phyloP scores from a whole-genome alignment of 495 filamentous ascomycete genomes.

The Podospora pseudoanserina region DNA sequence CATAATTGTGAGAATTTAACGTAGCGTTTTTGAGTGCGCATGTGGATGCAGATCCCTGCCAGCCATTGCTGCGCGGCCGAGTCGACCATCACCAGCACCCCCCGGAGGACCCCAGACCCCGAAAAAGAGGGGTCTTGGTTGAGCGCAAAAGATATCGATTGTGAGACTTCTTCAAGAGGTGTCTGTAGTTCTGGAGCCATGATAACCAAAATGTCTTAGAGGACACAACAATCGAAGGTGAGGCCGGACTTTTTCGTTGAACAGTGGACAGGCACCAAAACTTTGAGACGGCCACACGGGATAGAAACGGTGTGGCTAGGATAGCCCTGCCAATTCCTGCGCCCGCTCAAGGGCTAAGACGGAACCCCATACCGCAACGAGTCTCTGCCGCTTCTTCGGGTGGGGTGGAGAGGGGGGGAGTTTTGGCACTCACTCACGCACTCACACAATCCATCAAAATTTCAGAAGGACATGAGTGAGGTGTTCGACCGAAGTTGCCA shows the following conservation, averaged over 20 bases:
- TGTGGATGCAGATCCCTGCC: constrained; percentile 5
- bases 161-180: neutral
- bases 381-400: neutral
- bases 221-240: neutral
- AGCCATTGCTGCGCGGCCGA: neutral
- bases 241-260: neutral
- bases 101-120: neutral
- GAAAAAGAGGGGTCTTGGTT: neutral
- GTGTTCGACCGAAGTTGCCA: neutral
- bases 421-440: neutral
- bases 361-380: constrained; percentile 4
- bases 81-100: neutral
- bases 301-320: neutral
- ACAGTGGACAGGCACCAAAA: neutral
- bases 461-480: neutral
- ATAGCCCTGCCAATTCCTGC: neutral
- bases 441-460: neutral
- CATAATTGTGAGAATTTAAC: neutral
- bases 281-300: neutral
- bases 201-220: neutral
- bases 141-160: neutral
- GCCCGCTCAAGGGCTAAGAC: neutral
- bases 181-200: neutral
- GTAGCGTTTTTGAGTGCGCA: neutral
- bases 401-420: neutral